Evolutionary conservation across 345 rosid species (phyloP), one percentile per base, ranked within the genome.

Genomic region (Arabis hirsuta): DNA sequence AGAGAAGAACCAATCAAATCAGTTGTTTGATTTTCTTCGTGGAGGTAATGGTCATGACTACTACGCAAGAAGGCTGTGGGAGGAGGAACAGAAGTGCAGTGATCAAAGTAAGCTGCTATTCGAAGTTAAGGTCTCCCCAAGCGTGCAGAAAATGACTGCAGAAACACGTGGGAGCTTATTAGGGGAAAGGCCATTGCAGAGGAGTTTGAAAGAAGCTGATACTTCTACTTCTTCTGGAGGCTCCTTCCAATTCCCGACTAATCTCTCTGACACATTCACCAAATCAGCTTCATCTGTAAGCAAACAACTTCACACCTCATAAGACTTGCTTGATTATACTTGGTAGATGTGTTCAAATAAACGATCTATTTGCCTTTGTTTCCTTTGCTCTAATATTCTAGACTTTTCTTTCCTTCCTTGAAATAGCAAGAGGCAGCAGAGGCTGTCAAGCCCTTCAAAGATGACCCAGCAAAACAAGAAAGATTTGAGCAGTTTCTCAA

Each of bases 401-500:
- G 20, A 53, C 56, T 53, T 38, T 29, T 2, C 62, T 71, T 55
- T 52, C 64, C 43, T 59, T 61, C 54, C 65, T 47, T 51, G 27
- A 48, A 71, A 60, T 75, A 95, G 98, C 80, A 65, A 62, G 89
- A 79, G 78, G 74, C 80, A 73, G 82, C 83, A 10, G 87, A 88
- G 65, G 79, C 83, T 63, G 73, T 85, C 11, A 95, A 87, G 62
- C 97, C 99, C 26, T 95, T 91, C 81, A 84, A 84, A 87, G 87
- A 90, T 73, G 90, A 91, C 72, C 88, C 81, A 42, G 88, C 84
- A 43, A 91, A 91, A 83, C 98, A 95, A 84, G 92, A 83, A 65
- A 88, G 99, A 77, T 95, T 88, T 81, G 97, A 91, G 87, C 86
- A 69, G 78, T 95, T 88, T 80, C 96, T 91, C 79, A 91, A 83